Base-by-base conservation (phyloP, 1,139 yeast species). In the Starmera stellimalicola region DNA sequence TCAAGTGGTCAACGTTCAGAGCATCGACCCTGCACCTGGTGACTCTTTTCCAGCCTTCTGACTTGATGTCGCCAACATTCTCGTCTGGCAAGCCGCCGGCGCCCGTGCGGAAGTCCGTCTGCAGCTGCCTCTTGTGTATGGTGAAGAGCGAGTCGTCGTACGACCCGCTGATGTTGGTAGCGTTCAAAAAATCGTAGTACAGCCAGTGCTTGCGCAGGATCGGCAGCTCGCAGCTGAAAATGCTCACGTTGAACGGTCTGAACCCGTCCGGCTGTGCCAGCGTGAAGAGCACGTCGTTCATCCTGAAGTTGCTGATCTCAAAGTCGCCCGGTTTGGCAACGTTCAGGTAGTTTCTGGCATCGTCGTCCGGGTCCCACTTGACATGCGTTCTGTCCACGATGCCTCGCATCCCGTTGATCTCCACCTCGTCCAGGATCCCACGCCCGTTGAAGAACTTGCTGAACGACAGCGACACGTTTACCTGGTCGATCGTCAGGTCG, bases 131-230 rank as follows among this genome's bases (percentile, higher is more conserved):
- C 43, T 82, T 82, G 54, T 91, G 95, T 27, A 91, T 74, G 1
- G 97, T 88, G 61, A 91, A 91, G 44, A 91, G 64, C 1, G 97
- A 81, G 45, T 88, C 84, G 56, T 91, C 98, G 54, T 85, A 91
- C 4, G 94, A 73, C 0, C 98, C 98, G 42, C 91, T 81, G 58
- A 88, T 73, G 45, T 78, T 77, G 45, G 75, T 80, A 7, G 96
- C 95, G 50, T 82, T 83, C 40, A 91, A 57, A 33, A 88, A 64
- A 55, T 91, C 98, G 52, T 80, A 81, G 48, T 84, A 81, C 26
- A 91, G 63, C 97, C 97, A 91, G 52, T 91, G 95, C 54, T 87
- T 85, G 35, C 98, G 65, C 39, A 91, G 62, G 35, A 73, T 67
- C 1, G 87, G 79, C 29, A 88, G 56, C 41, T 87, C 94, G 52